Conservation (phyloP, 164 flowering plant species). For the Cinnamomum chago region DNA sequence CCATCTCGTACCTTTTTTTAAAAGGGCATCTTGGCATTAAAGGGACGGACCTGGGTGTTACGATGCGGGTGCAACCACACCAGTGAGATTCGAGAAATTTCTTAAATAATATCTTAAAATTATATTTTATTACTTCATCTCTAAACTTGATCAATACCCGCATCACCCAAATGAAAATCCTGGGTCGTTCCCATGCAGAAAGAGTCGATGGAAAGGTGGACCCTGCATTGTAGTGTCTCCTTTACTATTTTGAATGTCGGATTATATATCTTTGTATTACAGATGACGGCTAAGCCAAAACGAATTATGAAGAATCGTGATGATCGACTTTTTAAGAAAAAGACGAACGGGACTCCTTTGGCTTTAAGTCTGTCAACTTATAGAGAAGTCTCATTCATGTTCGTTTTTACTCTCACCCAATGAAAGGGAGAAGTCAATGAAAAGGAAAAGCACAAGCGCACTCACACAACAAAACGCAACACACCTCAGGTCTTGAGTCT, state of each 20-base stretch:
- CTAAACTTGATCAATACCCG: too few relatives aligned
- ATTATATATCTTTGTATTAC: background rate
- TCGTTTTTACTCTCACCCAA: background rate
- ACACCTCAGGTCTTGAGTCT: conserved; percentile 35
- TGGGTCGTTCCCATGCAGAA: too few relatives aligned
- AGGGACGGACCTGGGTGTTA: too few relatives aligned
- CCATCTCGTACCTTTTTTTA: too few relatives aligned
- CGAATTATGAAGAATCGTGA: background rate
- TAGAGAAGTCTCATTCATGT: background rate
- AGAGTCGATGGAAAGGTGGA: background rate
- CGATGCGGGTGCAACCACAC: too few relatives aligned
- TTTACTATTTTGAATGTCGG: too few relatives aligned
- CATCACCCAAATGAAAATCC: too few relatives aligned
- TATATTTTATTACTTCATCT: too few relatives aligned
- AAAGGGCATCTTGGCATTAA: too few relatives aligned
- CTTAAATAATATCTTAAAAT: too few relatives aligned
- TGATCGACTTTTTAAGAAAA: background rate
- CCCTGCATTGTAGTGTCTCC: background rate
- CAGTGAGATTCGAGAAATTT: too few relatives aligned
- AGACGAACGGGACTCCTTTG: background rate
- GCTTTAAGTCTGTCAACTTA: background rate
- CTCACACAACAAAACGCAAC: background rate
- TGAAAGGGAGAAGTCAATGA: background rate
- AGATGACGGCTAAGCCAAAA: background rate
- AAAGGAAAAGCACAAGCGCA: background rate